Conservation (phyloP, 1,284 basidiomycete species). For the Apiotrichum sp. region DNA sequence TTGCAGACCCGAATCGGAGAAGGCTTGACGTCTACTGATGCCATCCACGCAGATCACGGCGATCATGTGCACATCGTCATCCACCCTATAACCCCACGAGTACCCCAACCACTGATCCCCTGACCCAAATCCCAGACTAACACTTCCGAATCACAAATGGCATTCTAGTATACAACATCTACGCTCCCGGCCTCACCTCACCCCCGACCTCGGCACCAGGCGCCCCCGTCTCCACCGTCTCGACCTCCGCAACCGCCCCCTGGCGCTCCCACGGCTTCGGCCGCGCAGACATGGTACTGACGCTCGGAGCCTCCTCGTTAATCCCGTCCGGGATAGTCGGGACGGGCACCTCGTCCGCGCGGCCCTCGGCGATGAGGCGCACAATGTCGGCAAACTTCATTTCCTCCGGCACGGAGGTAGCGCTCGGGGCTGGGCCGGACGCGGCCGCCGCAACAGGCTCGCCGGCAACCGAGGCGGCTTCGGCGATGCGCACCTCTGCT, state of each 20-base stretch:
- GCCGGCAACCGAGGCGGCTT: conserved; percentile 7
- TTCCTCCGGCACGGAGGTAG: not conserved
- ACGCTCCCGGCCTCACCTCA: not conserved
- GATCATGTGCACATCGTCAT: too few relatives aligned
- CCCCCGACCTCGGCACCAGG: too few relatives aligned
- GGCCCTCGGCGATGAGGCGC: conserved; percentile 29
- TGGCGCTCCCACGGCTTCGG: conserved; percentile 23
- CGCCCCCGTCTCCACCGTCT: not conserved
- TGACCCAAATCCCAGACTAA: too few relatives aligned
- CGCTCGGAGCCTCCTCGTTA: conserved; percentile 20
- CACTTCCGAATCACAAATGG: too few relatives aligned
- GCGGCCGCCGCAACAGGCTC: conserved; percentile 1
- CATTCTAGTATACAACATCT: not conserved
- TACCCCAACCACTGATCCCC: too few relatives aligned
- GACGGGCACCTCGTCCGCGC: conserved; percentile 27
- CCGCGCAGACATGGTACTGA: conserved; percentile 6
- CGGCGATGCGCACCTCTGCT: conserved; percentile 1
- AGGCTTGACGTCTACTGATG: too few relatives aligned
- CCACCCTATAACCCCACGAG: too few relatives aligned
- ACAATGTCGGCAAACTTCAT: conserved; percentile 15
- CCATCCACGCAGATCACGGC: too few relatives aligned
- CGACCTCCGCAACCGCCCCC: not conserved
- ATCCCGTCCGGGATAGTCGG: conserved; percentile 29
- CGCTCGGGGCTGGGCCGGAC: not conserved
- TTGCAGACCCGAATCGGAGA: too few relatives aligned